Percentiles rank a stretch among this genome's conserved stretches.
These are phyloP conservation scores for Fusarium sp. DNA, from an alignment of 2,329 filamentous ascomycete species.

Conservation along the genomic window DNA sequence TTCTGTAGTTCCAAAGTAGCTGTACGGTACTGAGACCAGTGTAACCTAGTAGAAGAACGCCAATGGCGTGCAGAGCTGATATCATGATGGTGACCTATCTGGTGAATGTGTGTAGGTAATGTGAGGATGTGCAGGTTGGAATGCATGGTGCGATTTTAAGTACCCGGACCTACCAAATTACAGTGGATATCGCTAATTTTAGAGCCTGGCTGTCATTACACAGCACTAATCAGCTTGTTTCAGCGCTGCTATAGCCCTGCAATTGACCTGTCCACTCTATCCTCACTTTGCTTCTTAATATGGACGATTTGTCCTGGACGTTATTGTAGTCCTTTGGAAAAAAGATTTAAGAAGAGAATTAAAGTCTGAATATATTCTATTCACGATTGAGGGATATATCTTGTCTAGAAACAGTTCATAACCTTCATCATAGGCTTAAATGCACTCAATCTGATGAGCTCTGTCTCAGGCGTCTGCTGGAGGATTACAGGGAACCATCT, in stretches of 20 bases:
- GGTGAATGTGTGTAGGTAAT: background rate
- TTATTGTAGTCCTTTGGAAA: background rate
- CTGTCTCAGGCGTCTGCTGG: conserved; percentile 27
- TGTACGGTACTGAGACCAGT: conserved; percentile 11
- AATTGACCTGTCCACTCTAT: background rate
- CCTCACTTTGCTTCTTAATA: background rate
- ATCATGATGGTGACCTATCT: conserved; percentile 15
- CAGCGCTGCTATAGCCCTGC: background rate
- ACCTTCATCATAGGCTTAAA: conserved; percentile 8
- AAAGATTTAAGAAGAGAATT: background rate
- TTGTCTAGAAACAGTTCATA: background rate
- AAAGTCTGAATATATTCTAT: background rate
- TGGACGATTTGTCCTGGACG: background rate
- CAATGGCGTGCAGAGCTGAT: conserved; percentile 10
- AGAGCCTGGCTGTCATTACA: background rate
- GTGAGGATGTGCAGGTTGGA: background rate
- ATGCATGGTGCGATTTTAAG: conserved; percentile 17
- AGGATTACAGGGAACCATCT: conserved; percentile 41
- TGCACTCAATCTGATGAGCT: conserved; percentile 28
- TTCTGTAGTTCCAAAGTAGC: conserved; percentile 30
- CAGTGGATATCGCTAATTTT: conserved; percentile 4
- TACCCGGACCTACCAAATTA: background rate
- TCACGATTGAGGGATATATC: no score
- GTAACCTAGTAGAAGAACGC: conserved; percentile 4
- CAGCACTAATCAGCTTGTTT: background rate